Percentiles rank a stretch among this genome's conserved stretches.
Conservation (phyloP, 2,329 filamentous ascomycete genomes). For the Beauveria asiatica region DNA sequence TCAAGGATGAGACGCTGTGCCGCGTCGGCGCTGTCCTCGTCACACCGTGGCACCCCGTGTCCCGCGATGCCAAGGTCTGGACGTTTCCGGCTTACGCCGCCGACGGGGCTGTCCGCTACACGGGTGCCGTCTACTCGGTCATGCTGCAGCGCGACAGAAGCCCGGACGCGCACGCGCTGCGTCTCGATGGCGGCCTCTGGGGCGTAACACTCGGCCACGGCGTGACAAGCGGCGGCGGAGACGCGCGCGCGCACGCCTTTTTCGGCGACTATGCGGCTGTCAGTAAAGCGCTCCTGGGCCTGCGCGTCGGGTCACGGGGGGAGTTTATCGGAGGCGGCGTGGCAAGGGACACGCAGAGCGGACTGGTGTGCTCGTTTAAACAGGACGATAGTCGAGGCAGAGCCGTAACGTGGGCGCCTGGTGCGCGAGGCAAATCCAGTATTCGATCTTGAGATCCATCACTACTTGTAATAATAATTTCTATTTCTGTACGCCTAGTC, state of each 20-base stretch:
- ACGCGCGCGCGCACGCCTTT: conserved; percentile 42
- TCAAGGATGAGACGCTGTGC: conserved; percentile 33
- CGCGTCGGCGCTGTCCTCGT: conserved; percentile 39
- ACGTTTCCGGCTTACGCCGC: conserved; percentile 35
- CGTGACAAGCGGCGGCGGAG: conserved; percentile 24
- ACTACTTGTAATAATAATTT: neutral
- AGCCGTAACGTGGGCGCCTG: conserved; percentile 19
- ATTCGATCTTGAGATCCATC: neutral
- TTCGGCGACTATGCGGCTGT: conserved; percentile 44
- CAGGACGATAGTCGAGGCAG: neutral
- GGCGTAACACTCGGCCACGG: conserved; percentile 54
- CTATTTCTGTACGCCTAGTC: neutral
- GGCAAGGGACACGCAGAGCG: conserved; percentile 27
- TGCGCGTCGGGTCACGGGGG: conserved; percentile 30
- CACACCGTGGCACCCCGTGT: conserved; percentile 54
- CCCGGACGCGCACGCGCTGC: conserved; percentile 40
- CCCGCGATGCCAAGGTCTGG: conserved; percentile 31
- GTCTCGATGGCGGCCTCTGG: conserved; percentile 34
- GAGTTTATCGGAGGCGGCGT: conserved; percentile 37
- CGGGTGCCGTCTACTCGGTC: conserved; percentile 48
- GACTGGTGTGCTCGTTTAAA: conserved; percentile 29
- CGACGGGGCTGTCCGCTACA: conserved; percentile 29
- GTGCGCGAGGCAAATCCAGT: neutral
- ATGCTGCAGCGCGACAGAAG: conserved; percentile 39
- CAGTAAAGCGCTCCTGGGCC: conserved; percentile 26